These are phyloP conservation scores for Trichoderma oligosporum DNA, from an alignment of 2,329 filamentous ascomycete species.

Conservation along the genomic window DNA sequence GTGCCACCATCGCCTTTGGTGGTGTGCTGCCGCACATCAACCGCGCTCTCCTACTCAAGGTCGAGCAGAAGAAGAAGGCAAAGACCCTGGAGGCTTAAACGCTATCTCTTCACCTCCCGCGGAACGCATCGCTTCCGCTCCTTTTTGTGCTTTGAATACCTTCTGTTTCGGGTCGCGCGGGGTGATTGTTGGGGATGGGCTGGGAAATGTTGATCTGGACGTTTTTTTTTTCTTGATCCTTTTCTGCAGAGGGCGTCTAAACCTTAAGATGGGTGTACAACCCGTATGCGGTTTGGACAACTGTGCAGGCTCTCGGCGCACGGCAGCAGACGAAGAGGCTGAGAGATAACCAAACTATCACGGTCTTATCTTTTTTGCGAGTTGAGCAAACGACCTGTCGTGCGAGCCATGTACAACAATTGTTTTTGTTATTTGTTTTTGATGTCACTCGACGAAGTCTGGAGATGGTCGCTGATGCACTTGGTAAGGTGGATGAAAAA, in stretches of 20 bases:
- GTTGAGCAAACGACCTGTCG: slow-evolving; percentile 1
- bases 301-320: slow-evolving; percentile 17
- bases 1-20: slow-evolving; percentile 95
- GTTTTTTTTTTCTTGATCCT: background rate
- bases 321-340: background rate
- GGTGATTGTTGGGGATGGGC: slow-evolving; percentile 15
- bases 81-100: slow-evolving; percentile 47
- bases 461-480: slow-evolving; percentile 14
- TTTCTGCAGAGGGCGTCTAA: slow-evolving; percentile 16
- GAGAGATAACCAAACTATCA: background rate
- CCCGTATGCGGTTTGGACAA: slow-evolving; percentile 16
- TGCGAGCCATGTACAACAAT: slow-evolving; percentile 19
- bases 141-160: slow-evolving; percentile 17
- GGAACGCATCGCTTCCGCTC: slow-evolving; percentile 9
- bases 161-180: slow-evolving; percentile 14
- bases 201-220: slow-evolving; percentile 11
- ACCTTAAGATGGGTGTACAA: slow-evolving; percentile 4
- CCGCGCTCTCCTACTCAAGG: slow-evolving; percentile 89
- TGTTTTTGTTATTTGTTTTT: slow-evolving; percentile 16
- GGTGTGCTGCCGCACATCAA: slow-evolving; percentile 99
- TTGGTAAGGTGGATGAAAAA: slow-evolving; percentile 15
- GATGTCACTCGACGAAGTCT: slow-evolving; percentile 2
- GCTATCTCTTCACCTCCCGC: background rate
- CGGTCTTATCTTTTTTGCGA: background rate
- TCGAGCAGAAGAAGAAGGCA: slow-evolving; percentile 94